phyloP scores from a whole-genome alignment of 176 grass and related monocot genomes.

The Oryza australiensis region DNA sequence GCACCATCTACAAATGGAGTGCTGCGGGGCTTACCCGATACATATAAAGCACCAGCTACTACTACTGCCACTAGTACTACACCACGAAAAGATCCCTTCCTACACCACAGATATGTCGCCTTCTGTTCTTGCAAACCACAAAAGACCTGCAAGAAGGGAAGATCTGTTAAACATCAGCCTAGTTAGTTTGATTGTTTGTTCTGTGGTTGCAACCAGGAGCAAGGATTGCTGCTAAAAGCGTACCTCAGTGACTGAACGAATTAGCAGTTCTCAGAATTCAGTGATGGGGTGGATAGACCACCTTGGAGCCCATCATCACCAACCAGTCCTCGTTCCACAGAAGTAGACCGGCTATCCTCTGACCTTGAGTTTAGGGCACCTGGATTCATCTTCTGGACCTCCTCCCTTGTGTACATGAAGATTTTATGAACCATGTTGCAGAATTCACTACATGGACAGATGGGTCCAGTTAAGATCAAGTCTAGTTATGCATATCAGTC shows the following conservation, averaged over 20 bases:
- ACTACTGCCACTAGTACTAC: background rate
- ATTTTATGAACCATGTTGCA: conserved; percentile 87
- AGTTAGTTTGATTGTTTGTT: background rate
- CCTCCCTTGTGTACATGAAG: conserved; percentile 78
- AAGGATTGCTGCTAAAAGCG: background rate
- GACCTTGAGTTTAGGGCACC: conserved; percentile 55
- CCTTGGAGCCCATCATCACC: conserved; percentile 38
- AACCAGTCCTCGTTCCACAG: conserved; percentile 32
- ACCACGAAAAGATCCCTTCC: conserved; percentile 6
- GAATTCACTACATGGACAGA: conserved; percentile 64
- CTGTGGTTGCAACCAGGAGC: background rate
- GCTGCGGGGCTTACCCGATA: conserved; percentile 39
- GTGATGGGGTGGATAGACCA: conserved; percentile 18
- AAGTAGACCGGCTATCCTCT: conserved; percentile 55
- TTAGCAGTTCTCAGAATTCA: conserved; percentile 57
- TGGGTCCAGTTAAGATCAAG: background rate
- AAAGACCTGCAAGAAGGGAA: conserved; percentile 35
- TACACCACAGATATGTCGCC: background rate
- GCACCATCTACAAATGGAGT: conserved; percentile 36
- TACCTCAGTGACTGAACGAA: conserved; percentile 22
- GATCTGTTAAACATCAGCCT: background rate
- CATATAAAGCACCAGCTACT: conserved; percentile 28
- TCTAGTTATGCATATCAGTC: background rate
- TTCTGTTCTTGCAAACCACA: conserved; percentile 5
- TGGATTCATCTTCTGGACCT: conserved; percentile 81